Percentiles rank a stretch among this genome's conserved stretches.
Evolutionary conservation across 331 rosid species (phyloP).

Genomic region (Saraca asoca): DNA sequence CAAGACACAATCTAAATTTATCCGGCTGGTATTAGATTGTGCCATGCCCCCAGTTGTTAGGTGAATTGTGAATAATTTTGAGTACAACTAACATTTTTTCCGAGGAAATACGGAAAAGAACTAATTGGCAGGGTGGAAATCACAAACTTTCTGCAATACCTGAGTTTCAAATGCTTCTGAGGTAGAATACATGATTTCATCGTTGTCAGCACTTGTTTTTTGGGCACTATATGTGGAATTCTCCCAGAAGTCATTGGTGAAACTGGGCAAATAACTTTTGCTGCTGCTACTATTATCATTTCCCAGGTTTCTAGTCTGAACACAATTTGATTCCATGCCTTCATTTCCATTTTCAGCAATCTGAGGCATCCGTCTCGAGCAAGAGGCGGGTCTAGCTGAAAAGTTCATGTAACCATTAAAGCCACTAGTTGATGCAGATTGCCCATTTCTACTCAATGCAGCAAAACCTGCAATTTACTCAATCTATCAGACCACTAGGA

Average conservation of each 20-base stretch:
- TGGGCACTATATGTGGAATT: conserved; percentile 45
- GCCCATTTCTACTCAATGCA: conserved; percentile 50
- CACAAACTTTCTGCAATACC: conserved; percentile 39
- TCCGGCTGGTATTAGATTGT: too few relatives aligned
- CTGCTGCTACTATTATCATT: too few relatives aligned
- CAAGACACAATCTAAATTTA: too few relatives aligned
- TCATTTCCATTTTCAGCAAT: conserved; percentile 60
- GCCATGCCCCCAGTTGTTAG: too few relatives aligned
- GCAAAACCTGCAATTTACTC: conserved; percentile 45
- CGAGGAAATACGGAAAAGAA: background rate
- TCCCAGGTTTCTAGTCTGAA: conserved; percentile 1
- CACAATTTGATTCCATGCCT: conserved; percentile 35
- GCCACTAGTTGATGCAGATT: conserved; percentile 46
- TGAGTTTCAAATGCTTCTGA: conserved; percentile 56
- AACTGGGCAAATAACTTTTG: conserved; percentile 8
- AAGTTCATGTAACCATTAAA: conserved; percentile 42
- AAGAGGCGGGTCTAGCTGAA: conserved; percentile 44
- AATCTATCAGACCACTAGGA: conserved; percentile 9
- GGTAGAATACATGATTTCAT: conserved; percentile 53
- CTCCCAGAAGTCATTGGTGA: conserved; percentile 60
- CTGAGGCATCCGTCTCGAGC: conserved; percentile 53
- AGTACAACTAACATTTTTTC: too few relatives aligned
- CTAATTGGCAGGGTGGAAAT: background rate
- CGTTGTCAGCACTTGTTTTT: conserved; percentile 55
- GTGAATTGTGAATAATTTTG: too few relatives aligned